phyloP scores from a whole-genome alignment of 2,329 filamentous ascomycete genomes.

The Calonectria multiphialidica region DNA sequence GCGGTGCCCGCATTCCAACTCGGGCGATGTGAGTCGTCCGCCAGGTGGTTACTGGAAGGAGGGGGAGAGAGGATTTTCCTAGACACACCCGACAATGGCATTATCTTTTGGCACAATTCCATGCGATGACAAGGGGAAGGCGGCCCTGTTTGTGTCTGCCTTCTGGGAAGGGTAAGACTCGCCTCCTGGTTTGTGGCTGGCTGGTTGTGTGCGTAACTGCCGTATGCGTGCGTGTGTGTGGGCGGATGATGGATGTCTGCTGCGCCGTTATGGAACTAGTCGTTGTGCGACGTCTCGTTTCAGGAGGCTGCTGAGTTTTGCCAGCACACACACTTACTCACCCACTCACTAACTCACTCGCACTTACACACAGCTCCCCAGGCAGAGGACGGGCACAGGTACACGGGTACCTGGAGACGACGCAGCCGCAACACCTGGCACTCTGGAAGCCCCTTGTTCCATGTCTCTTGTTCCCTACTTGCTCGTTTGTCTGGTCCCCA shows the following conservation, averaged over 20 bases:
- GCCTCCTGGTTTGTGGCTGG: not conserved
- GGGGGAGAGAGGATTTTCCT: not conserved
- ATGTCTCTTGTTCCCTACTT: constrained; percentile 17
- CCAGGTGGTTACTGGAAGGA: not conserved
- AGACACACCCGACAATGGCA: not conserved
- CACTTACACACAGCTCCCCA: constrained; percentile 11
- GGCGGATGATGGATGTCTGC: constrained; percentile 11
- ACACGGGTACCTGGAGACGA: constrained; percentile 11
- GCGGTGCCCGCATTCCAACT: not conserved
- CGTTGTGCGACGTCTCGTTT: constrained; percentile 34
- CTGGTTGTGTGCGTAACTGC: not conserved
- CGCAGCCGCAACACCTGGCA: constrained; percentile 14
- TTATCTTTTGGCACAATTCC: not conserved
- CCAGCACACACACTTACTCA: constrained; percentile 25
- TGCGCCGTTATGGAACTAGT: constrained; percentile 15
- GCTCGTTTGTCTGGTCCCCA: constrained; percentile 9
- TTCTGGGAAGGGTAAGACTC: not conserved
- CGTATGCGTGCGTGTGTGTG: constrained; percentile 4
- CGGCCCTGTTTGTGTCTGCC: not conserved
- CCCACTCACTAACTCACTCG: constrained; percentile 10
- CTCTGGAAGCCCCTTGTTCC: constrained; percentile 15
- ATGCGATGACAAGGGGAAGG: not conserved
- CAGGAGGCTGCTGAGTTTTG: constrained; percentile 28
- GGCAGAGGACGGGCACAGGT: not conserved
- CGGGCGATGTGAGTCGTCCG: not conserved